These are phyloP conservation scores for Tuctoria greenei DNA, from an alignment of 176 grass and related monocot species.

Conservation along the genomic window DNA sequence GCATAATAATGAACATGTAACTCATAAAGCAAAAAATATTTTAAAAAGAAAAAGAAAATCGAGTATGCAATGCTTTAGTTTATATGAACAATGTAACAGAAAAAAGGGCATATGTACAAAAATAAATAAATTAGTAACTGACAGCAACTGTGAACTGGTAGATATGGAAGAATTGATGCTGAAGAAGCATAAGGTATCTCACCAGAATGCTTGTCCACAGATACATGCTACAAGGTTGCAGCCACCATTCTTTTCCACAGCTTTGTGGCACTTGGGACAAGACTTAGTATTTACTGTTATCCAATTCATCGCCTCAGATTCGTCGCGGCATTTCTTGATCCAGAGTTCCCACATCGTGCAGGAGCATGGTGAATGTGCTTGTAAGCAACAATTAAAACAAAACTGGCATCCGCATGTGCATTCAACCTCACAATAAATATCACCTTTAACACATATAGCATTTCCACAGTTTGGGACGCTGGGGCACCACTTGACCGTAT, in stretches of 20 bases:
- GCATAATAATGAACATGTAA: no score
- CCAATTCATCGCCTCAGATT: slow-evolving; percentile 85
- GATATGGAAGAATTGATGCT: slow-evolving; percentile 16
- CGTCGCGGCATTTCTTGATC: slow-evolving; percentile 73
- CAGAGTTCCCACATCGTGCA: slow-evolving; percentile 80
- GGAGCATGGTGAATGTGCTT: slow-evolving; percentile 84
- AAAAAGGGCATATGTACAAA: neutral
- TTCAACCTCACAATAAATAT: slow-evolving; percentile 78
- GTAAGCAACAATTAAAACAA: slow-evolving; percentile 82
- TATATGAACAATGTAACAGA: neutral
- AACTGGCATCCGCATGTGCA: slow-evolving; percentile 82
- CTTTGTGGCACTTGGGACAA: slow-evolving; percentile 87
- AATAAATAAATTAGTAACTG: neutral
- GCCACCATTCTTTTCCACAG: slow-evolving; percentile 84
- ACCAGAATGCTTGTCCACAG: slow-evolving; percentile 90
- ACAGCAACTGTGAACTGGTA: neutral
- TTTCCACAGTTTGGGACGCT: slow-evolving; percentile 83
- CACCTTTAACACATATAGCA: slow-evolving; percentile 78
- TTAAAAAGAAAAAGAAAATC: no score
- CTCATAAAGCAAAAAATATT: no score
- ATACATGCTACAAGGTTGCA: slow-evolving; percentile 82
- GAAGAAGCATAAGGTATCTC: slow-evolving; percentile 36
- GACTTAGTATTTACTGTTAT: slow-evolving; percentile 85
- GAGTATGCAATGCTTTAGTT: neutral
- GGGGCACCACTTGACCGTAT: slow-evolving; percentile 90